Percentiles rank a stretch among this genome's conserved stretches.
phyloP scores from a whole-genome alignment of 129 eudicot genomes.

The Pulicaria dysenterica region DNA sequence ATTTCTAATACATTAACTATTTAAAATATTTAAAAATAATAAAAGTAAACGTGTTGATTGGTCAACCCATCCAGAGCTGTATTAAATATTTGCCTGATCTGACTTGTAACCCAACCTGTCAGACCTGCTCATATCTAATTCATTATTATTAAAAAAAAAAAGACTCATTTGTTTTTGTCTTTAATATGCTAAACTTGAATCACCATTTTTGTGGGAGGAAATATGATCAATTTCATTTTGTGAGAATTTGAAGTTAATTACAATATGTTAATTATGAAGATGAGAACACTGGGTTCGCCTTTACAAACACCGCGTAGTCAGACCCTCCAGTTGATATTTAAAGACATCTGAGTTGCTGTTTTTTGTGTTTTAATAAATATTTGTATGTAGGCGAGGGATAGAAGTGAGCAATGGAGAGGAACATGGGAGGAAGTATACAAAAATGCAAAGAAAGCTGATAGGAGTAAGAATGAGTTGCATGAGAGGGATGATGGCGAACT shows the following conservation, averaged over 20 bases:
- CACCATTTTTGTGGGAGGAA: neutral
- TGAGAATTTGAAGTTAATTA: constrained; percentile 12
- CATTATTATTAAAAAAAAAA: too few relatives aligned
- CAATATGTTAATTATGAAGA: neutral
- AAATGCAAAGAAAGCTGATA: constrained; percentile 75
- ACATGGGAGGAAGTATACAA: constrained; percentile 98
- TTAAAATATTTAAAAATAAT: neutral
- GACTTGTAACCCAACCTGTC: neutral
- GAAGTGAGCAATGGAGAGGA: constrained; percentile 80
- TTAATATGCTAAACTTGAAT: neutral
- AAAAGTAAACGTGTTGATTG: neutral
- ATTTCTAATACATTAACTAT: neutral
- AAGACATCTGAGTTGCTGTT: constrained; percentile 14
- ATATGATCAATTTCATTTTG: constrained; percentile 2
- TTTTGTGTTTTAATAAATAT: neutral
- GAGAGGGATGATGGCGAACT: constrained; percentile 98
- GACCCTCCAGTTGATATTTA: constrained; percentile 1
- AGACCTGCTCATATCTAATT: neutral
- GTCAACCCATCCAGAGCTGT: neutral
- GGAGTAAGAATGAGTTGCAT: constrained; percentile 76
- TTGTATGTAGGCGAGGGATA: constrained; percentile 74
- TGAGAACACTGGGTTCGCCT: neutral
- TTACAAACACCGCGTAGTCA: neutral
- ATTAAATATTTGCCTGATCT: neutral
- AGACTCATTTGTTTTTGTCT: neutral